Evolutionary conservation across 176 grass and related monocot species (phyloP).

Genomic region (Oryza punctata): DNA sequence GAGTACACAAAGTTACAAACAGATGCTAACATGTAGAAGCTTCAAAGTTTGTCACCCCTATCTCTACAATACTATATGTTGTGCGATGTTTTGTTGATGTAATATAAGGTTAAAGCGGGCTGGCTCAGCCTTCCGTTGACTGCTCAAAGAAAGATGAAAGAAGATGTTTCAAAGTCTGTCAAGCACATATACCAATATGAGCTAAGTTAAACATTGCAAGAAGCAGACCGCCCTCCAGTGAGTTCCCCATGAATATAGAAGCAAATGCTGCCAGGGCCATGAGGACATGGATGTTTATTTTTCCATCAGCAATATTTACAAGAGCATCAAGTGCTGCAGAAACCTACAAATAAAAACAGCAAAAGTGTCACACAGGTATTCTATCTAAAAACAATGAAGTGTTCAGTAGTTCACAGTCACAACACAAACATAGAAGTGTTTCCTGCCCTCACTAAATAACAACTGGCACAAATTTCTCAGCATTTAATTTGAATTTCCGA

Average conservation of each 20-base stretch:
- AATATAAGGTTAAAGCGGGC: neutral
- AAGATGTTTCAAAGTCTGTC: neutral
- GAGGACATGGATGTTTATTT: slow-evolving; percentile 96
- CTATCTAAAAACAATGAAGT: neutral
- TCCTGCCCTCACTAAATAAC: neutral
- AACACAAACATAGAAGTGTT: neutral
- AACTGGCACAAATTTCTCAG: neutral
- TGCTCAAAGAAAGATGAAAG: neutral
- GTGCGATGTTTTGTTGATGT: too few species aligned
- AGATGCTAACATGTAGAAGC: neutral
- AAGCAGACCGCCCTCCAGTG: slow-evolving; percentile 95
- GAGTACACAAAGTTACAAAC: neutral
- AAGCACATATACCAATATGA: slow-evolving; percentile 77
- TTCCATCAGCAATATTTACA: slow-evolving; percentile 86
- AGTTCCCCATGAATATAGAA: slow-evolving; percentile 97
- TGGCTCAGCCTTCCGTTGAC: neutral
- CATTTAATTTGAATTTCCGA: neutral
- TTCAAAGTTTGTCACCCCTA: neutral
- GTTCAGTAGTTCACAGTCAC: neutral
- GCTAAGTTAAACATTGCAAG: slow-evolving; percentile 99
- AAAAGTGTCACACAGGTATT: slow-evolving; percentile 28
- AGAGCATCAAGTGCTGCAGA: slow-evolving; percentile 91
- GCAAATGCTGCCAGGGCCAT: slow-evolving; percentile 99
- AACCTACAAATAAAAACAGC: slow-evolving; percentile 53
- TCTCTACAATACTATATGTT: neutral